Conservation (phyloP, 2,329 filamentous ascomycete genomes). For the Parastagonospora avenae region DNA sequence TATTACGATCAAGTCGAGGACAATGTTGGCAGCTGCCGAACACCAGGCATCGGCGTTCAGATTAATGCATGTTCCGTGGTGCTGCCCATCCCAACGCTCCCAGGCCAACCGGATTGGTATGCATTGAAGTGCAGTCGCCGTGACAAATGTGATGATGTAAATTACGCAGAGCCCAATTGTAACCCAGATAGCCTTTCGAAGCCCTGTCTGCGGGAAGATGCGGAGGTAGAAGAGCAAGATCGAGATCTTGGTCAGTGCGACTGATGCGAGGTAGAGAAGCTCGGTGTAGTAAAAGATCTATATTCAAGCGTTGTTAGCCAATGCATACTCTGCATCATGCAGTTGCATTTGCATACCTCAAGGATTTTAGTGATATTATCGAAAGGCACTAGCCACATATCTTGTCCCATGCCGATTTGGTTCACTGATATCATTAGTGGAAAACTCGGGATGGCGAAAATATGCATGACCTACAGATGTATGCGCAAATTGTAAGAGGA, state of each 20-base stretch:
- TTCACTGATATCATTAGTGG: neutral
- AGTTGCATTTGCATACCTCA: constrained; percentile 20
- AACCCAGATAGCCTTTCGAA: constrained; percentile 20
- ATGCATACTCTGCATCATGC: neutral
- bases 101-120: constrained; percentile 27
- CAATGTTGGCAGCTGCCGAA: constrained; percentile 37
- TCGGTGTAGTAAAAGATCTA: constrained; percentile 33
- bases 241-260: constrained; percentile 35
- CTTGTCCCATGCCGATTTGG: constrained; percentile 54
- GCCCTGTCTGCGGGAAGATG: constrained; percentile 29
- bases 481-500: constrained; percentile 18
- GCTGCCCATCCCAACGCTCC: constrained; percentile 33
- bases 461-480: constrained; percentile 1
- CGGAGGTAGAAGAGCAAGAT: constrained; percentile 39
- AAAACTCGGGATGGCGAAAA: neutral
- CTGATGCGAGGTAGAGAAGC: constrained; percentile 22
- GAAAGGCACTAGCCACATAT: constrained; percentile 56
- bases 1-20: constrained; percentile 37
- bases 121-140: constrained; percentile 24
- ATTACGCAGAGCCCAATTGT: constrained; percentile 19
- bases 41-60: constrained; percentile 35
- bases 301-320: neutral
- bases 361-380: constrained; percentile 53
- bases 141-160: constrained; percentile 28
- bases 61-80: constrained; percentile 30